phyloP scores from a whole-genome alignment of 495 filamentous ascomycete genomes.

The Hypoxylon subgilvum region DNA sequence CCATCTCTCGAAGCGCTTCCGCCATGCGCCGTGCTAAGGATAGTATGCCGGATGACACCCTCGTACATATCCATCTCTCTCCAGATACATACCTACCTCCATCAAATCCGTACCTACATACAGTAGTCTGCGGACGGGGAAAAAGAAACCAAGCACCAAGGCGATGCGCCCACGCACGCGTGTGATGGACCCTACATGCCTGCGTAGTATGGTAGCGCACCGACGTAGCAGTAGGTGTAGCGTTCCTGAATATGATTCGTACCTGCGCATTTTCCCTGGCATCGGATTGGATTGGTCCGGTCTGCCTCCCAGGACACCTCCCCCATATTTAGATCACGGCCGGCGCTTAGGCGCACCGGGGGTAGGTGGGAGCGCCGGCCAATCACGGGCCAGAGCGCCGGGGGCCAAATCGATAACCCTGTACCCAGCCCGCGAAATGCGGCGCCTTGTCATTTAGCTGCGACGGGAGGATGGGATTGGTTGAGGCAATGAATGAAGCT shows the following conservation, averaged over 20 bases:
- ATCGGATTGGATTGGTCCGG: constrained; percentile 33
- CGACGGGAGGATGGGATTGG: constrained; percentile 6
- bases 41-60: constrained; percentile 33
- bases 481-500: no score
- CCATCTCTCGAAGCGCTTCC: constrained; percentile 12
- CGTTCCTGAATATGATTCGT: no score
- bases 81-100: not conserved
- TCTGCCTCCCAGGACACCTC: not conserved
- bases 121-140: no score
- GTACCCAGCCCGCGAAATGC: no score
- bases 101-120: no score
- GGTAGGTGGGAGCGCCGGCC: no score
- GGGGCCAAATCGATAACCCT: no score
- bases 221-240: no score
- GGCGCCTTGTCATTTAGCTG: no score
- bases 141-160: not conserved
- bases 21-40: constrained; percentile 26
- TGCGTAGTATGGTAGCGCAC: not conserved
- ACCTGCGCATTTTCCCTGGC: no score
- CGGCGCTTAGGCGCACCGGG: constrained; percentile 29
- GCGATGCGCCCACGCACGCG: constrained; percentile 26
- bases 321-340: constrained; percentile 27
- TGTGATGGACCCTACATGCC: constrained; percentile 14
- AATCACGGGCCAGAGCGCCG: no score
- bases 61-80: constrained; percentile 12